Evolutionary conservation across 805 yeast genomes (phyloP).

Genomic region (Saccharomycopsis guyanensis): DNA sequence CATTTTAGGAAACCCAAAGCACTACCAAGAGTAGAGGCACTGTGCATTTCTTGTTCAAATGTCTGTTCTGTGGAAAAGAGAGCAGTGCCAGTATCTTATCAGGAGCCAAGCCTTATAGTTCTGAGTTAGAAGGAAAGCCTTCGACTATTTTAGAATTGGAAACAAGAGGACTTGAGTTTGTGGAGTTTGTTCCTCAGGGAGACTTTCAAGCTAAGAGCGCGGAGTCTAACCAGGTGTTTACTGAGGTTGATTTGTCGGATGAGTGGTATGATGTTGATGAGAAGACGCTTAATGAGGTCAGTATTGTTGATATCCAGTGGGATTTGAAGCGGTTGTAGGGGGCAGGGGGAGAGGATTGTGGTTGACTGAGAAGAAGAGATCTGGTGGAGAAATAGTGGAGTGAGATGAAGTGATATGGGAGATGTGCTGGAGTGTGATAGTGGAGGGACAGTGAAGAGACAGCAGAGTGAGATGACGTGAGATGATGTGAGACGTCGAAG

Average conservation of each 20-base stretch:
- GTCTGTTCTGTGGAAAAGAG: conserved; percentile 49
- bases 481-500: too few relatives aligned
- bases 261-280: conserved; percentile 98
- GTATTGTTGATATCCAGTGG: conserved; percentile 70
- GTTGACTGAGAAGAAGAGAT: too few relatives aligned
- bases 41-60: conserved; percentile 74
- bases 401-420: too few relatives aligned
- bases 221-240: conserved; percentile 44
- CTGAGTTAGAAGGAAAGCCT: conserved; percentile 36
- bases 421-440: too few relatives aligned
- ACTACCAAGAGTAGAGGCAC: conserved; percentile 70
- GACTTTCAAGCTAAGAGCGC: conserved; percentile 47
- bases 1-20: conserved; percentile 22
- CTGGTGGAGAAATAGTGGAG: too few relatives aligned
- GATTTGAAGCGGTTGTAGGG: conserved; percentile 19
- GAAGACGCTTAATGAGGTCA: conserved; percentile 68
- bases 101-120: conserved; percentile 25
- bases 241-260: conserved; percentile 54
- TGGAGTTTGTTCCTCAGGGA: conserved; percentile 63
- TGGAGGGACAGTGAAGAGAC: too few relatives aligned
- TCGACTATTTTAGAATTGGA: conserved; percentile 63
- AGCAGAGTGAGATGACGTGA: too few relatives aligned
- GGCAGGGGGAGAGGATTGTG: too few relatives aligned
- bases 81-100: conserved; percentile 24
- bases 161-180: conserved; percentile 75